phyloP scores from a whole-genome alignment of 306 rosid species.

The Lagenaria siceraria region DNA sequence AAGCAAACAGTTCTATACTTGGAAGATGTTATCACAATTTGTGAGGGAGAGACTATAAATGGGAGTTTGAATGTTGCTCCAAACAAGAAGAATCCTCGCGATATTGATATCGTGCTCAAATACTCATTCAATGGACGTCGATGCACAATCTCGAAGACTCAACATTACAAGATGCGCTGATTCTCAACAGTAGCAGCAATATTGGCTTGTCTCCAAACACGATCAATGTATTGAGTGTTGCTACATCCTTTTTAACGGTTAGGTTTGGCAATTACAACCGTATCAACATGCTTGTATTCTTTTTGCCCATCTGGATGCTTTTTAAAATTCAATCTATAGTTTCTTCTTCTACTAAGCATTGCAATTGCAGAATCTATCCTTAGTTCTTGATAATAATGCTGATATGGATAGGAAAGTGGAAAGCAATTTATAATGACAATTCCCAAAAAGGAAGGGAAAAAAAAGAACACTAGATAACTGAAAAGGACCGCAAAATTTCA shows the following conservation, averaged over 20 bases:
- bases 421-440: background rate
- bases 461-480: background rate
- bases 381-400: too few relatives aligned
- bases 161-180: slow-evolving; percentile 80
- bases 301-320: background rate
- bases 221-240: slow-evolving; percentile 4
- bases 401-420: background rate
- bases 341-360: background rate
- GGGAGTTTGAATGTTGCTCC: slow-evolving; percentile 79
- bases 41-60: slow-evolving; percentile 66
- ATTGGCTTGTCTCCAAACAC: background rate
- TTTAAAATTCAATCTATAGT: background rate
- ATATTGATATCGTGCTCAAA: slow-evolving; percentile 75
- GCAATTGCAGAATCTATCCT: background rate
- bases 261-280: background rate
- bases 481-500: slow-evolving; percentile 1
- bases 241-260: background rate
- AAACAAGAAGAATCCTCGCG: slow-evolving; percentile 78
- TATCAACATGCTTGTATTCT: background rate
- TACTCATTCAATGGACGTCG: slow-evolving; percentile 66
- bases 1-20: slow-evolving; percentile 92
- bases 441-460: background rate
- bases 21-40: slow-evolving; percentile 80
- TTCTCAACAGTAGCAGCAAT: background rate
- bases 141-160: slow-evolving; percentile 48